These are phyloP conservation scores for Mycena vulgaris DNA, from an alignment of 768 basidiomycete species.

Conservation along the genomic window DNA sequence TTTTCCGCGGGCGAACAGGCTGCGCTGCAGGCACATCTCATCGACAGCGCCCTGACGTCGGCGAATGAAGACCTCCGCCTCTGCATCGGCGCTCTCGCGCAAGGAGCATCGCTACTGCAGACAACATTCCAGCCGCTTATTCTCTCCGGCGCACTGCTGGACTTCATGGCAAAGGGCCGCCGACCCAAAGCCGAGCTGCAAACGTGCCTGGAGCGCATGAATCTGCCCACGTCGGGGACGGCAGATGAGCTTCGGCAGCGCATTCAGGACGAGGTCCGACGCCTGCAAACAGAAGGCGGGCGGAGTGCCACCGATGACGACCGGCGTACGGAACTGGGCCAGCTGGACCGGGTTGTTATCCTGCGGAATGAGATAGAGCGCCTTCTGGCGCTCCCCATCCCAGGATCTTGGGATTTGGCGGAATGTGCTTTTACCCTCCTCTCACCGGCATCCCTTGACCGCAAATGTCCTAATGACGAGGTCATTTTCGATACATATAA, in stretches of 20 bases:
- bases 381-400: constrained; percentile 61
- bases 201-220: constrained; percentile 58
- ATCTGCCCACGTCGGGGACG: constrained; percentile 54
- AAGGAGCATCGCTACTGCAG: constrained; percentile 64
- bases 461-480: constrained; percentile 56
- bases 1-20: constrained; percentile 59
- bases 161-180: constrained; percentile 56
- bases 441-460: constrained; percentile 25
- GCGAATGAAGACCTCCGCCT: constrained; percentile 54
- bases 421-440: constrained; percentile 55
- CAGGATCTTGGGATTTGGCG: constrained; percentile 65
- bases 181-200: constrained; percentile 55
- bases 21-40: constrained; percentile 59
- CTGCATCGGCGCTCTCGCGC: constrained; percentile 66
- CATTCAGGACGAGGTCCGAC: constrained; percentile 53
- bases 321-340: constrained; percentile 57
- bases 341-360: constrained; percentile 60
- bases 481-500: constrained; percentile 54
- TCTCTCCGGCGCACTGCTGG: constrained; percentile 60
- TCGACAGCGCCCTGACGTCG: constrained; percentile 57
- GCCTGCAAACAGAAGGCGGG: constrained; percentile 50
- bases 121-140: constrained; percentile 65
- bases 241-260: constrained; percentile 55
- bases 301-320: constrained; percentile 39
- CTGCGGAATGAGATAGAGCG: constrained; percentile 62